These are phyloP conservation scores for Pleurotus tuoliensis DNA, from an alignment of 768 basidiomycete species.

Conservation along the genomic window DNA sequence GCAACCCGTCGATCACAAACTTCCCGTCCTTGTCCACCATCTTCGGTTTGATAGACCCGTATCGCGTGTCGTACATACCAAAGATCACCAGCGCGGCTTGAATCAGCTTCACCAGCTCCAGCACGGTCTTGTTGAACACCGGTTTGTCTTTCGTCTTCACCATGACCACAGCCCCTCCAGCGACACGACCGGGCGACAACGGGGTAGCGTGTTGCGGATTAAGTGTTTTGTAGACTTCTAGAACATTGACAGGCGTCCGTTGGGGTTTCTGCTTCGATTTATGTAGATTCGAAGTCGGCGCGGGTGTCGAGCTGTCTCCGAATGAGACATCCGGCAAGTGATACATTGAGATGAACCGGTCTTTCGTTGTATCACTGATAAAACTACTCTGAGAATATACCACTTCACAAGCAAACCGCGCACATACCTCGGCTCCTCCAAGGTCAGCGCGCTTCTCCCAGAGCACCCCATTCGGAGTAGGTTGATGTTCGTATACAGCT, in stretches of 20 bases:
- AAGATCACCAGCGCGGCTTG: conserved; percentile 71
- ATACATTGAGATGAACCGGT: conserved; percentile 73
- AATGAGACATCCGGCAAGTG: conserved; percentile 41
- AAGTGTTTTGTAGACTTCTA: conserved; percentile 5
- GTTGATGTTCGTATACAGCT: conserved; percentile 78
- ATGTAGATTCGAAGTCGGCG: conserved; percentile 15
- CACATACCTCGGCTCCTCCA: conserved; percentile 68
- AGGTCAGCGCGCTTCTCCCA: conserved; percentile 70
- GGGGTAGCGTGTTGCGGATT: conserved; percentile 11
- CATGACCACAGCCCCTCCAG: conserved; percentile 9
- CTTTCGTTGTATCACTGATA: conserved; percentile 70
- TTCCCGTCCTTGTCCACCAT: background rate
- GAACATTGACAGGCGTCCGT: background rate
- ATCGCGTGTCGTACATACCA: conserved; percentile 43
- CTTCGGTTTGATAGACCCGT: background rate
- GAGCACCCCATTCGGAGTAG: conserved; percentile 82
- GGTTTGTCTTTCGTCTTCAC: conserved; percentile 30
- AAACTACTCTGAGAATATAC: conserved; percentile 1
- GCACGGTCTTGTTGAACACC: conserved; percentile 60
- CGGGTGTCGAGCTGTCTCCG: conserved; percentile 1
- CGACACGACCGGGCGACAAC: conserved; percentile 9
- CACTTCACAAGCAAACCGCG: conserved; percentile 1
- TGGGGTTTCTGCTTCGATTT: background rate
- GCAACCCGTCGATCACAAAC: conserved; percentile 52
- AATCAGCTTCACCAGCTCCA: conserved; percentile 73